phyloP scores from a whole-genome alignment of 2,329 filamentous ascomycete species.

The Colletotrichum lentis region DNA sequence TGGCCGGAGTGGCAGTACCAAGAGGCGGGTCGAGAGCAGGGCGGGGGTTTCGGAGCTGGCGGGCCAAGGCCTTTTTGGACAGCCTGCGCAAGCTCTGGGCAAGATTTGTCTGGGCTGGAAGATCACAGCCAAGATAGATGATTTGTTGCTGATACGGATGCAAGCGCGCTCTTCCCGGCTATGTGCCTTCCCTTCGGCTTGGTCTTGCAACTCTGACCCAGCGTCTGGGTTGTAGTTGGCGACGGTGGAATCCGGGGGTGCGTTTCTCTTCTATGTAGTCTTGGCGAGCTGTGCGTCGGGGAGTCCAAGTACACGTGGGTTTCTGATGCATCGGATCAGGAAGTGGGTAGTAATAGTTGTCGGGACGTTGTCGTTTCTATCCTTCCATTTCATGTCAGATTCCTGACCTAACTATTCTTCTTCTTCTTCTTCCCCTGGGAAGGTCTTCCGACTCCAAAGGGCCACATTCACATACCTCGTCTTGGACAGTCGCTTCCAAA shows the following conservation, averaged over 20 bases:
- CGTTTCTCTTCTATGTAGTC: neutral
- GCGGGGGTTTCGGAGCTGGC: slow-evolving; percentile 24
- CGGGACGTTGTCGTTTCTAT: slow-evolving; percentile 14
- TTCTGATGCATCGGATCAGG: slow-evolving; percentile 24
- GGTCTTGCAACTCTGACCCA: slow-evolving; percentile 10
- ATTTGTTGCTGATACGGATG: neutral
- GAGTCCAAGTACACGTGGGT: slow-evolving; percentile 10
- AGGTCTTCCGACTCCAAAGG: neutral
- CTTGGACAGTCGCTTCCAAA: slow-evolving; percentile 3
- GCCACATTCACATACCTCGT: slow-evolving; percentile 26
- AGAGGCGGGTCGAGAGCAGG: neutral
- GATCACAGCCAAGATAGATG: neutral
- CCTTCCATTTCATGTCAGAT: slow-evolving; percentile 15
- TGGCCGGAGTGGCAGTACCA: slow-evolving; percentile 13
- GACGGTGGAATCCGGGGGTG: neutral
- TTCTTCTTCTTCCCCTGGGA: neutral
- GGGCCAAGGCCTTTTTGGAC: neutral
- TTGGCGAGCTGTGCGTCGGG: slow-evolving; percentile 14
- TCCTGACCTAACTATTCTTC: neutral
- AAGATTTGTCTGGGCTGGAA: neutral
- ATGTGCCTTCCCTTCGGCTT: slow-evolving; percentile 7
- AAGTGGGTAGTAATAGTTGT: neutral
- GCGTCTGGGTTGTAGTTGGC: slow-evolving; percentile 4
- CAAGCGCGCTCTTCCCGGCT: neutral
- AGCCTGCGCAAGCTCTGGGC: slow-evolving; percentile 3